Percentiles rank a stretch among this genome's conserved stretches.
phyloP scores from a whole-genome alignment of 2,329 filamentous ascomycete genomes.

The Talaromyces verruculosus region DNA sequence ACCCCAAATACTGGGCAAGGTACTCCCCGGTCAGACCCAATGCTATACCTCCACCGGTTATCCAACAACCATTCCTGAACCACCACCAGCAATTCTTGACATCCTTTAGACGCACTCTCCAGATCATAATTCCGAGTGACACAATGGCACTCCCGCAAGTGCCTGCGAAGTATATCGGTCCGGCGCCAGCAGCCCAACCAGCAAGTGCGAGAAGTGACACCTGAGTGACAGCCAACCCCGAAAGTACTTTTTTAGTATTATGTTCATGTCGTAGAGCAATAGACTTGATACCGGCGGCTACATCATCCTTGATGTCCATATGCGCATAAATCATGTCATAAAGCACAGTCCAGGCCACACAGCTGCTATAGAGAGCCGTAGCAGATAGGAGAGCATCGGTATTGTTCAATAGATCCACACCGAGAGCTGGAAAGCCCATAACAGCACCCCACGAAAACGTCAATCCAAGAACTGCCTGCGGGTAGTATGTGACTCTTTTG shows the following conservation, averaged over 20 bases:
- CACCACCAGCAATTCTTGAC: constrained; percentile 64
- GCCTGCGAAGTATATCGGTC: constrained; percentile 59
- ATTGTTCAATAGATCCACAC: constrained; percentile 46
- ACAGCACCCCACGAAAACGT: constrained; percentile 54
- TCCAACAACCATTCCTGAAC: constrained; percentile 63
- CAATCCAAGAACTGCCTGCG: constrained; percentile 53
- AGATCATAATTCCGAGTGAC: constrained; percentile 60
- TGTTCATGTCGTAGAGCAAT: constrained; percentile 52
- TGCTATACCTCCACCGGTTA: constrained; percentile 61
- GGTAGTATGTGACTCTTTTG: constrained; percentile 55
- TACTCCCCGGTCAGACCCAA: constrained; percentile 59
- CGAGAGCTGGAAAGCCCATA: constrained; percentile 49
- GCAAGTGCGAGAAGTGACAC: constrained; percentile 46
- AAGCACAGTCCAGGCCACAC: constrained; percentile 50
- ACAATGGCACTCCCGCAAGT: constrained; percentile 58
- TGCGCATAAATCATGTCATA: constrained; percentile 56
- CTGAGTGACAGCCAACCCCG: constrained; percentile 42
- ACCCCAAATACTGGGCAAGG: constrained; percentile 32
- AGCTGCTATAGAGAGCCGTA: constrained; percentile 48
- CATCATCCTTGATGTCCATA: constrained; percentile 54
- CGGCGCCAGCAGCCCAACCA: constrained; percentile 52
- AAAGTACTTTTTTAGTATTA: constrained; percentile 47
- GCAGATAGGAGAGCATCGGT: constrained; percentile 39
- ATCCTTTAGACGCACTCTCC: constrained; percentile 57
- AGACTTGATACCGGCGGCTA: constrained; percentile 51